phyloP scores from a whole-genome alignment of 2,329 filamentous ascomycete genomes.

The Neoscytalidium dimidiatum region DNA sequence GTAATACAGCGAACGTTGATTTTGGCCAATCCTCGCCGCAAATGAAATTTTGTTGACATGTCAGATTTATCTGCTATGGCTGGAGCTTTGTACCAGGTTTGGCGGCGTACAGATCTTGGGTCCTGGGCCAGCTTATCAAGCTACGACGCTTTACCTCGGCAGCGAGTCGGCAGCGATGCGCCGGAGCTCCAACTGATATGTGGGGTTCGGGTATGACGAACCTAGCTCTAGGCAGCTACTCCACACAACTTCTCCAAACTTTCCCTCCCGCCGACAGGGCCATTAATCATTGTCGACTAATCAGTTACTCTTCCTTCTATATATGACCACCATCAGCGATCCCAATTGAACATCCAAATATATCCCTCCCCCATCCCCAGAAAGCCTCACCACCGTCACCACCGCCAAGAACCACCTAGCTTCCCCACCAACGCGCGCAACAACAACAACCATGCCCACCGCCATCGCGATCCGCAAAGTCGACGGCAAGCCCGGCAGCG shows the following conservation, averaged over 20 bases:
- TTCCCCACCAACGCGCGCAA: neutral
- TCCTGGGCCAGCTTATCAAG: neutral
- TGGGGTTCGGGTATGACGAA: slow-evolving; percentile 12
- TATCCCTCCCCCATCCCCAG: neutral
- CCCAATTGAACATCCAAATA: neutral
- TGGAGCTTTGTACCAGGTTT: neutral
- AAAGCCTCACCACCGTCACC: neutral
- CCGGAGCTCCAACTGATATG: neutral
- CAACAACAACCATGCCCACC: slow-evolving; percentile 45
- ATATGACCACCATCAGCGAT: neutral
- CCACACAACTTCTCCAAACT: neutral
- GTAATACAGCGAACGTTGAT: neutral
- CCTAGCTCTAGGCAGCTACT: neutral
- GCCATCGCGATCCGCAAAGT: slow-evolving; percentile 67
- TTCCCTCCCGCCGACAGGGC: neutral
- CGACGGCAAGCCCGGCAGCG: slow-evolving; percentile 82
- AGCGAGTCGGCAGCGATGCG: neutral
- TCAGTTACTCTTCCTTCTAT: neutral
- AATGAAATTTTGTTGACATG: too few species aligned
- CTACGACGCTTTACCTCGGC: slow-evolving; percentile 14
- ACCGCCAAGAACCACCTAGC: neutral
- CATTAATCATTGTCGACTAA: neutral
- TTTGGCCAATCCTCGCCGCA: neutral
- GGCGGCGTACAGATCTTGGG: neutral
- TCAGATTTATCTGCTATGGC: too few species aligned